Conservation (phyloP, 345 rosid genomes). For the Hirschfeldia incana region DNA sequence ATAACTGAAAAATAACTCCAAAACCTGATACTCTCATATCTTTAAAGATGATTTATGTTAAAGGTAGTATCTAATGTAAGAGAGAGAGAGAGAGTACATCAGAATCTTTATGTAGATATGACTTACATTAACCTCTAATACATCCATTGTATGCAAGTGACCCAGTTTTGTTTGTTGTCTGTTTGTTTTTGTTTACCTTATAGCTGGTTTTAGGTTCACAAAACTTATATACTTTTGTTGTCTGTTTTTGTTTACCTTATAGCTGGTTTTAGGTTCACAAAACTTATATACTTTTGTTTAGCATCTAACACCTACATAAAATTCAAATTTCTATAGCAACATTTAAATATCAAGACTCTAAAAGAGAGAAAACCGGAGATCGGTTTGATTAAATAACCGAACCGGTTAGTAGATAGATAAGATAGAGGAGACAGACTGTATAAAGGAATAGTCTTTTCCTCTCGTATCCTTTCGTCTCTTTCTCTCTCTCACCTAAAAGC, state of each 20-base stretch:
- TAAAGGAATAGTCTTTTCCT: background rate
- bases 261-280: background rate
- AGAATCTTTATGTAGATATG: background rate
- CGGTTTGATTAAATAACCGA: background rate
- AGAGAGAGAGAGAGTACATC: background rate
- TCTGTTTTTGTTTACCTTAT: background rate
- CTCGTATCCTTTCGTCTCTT: conserved; percentile 12
- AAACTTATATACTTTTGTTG: background rate
- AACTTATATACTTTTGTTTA: background rate
- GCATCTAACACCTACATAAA: background rate
- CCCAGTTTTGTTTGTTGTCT: background rate
- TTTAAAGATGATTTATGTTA: background rate
- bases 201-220: background rate
- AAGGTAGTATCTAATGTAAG: background rate
- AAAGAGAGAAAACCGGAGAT: background rate
- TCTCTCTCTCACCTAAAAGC: conserved; percentile 10
- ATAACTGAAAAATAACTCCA: background rate
- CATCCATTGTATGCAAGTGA: background rate
- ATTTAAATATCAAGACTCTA: background rate
- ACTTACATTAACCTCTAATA: too few relatives aligned
- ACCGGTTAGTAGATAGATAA: conserved; percentile 32
- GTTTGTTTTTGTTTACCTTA: background rate
- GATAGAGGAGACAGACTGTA: background rate
- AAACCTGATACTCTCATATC: background rate
- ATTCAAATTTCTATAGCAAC: background rate